Evolutionary conservation across 257 asterid genomes (phyloP).

Genomic region (Echium plantagineum): DNA sequence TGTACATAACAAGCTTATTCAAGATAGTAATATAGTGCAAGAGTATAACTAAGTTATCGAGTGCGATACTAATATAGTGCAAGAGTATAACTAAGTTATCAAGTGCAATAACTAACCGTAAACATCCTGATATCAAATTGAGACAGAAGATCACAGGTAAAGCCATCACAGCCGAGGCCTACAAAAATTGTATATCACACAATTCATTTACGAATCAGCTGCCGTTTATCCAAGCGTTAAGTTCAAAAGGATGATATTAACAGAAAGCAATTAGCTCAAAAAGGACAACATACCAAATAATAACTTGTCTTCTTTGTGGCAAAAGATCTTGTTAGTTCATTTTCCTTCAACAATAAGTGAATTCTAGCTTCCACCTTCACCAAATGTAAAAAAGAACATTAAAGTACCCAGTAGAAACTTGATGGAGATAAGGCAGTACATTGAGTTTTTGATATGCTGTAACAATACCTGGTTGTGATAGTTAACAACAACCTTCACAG

Average conservation of each 20-base stretch:
- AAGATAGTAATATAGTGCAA: not conserved
- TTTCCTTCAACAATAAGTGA: constrained; percentile 15
- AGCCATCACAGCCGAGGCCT: constrained; percentile 28
- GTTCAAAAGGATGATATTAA: not conserved
- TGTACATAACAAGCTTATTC: constrained; percentile 9
- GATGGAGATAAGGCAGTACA: not conserved
- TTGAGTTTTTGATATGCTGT: not conserved
- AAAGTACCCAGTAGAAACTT: too few species aligned
- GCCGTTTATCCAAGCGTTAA: not conserved
- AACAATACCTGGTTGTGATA: constrained; percentile 34
- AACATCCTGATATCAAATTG: constrained; percentile 12
- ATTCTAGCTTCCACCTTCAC: constrained; percentile 29
- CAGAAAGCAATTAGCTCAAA: not conserved
- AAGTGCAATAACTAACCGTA: constrained; percentile 17
- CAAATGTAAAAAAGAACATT: not conserved
- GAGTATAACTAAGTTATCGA: not conserved
- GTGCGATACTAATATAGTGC: not conserved
- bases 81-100: not conserved
- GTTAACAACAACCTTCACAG: constrained; percentile 4
- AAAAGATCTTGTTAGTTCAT: constrained; percentile 26
- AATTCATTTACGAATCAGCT: not conserved
- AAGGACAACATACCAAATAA: constrained; percentile 21
- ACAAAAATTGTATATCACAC: not conserved
- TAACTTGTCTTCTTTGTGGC: constrained; percentile 24
- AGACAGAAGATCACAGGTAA: constrained; percentile 23